Base-by-base conservation (phyloP, 306 rosid species). In the Castanopsis chinensis region DNA sequence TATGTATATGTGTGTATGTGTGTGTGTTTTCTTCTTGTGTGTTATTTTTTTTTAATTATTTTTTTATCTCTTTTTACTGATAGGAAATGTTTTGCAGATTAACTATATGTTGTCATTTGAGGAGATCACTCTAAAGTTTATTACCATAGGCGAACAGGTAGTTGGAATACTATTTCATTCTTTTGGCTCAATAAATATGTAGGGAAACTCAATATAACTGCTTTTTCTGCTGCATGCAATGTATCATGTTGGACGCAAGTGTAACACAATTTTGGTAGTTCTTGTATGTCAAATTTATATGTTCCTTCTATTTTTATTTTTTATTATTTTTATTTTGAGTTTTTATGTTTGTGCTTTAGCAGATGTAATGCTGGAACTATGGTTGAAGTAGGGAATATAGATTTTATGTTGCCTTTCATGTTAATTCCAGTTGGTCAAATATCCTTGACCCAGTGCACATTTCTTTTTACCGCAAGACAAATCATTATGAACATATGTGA, bases 81-180 rank as follows among this genome's bases (percentile, higher is more conserved):
- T 76, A 56, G 57, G 71, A 49, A 76, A 37, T 85, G 55, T 68
- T 72, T 83, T 92, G 97, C 95, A 94, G 99, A 91, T 95, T 80
- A 95, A 87, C 82, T 92, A 87, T 79, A 86, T 95, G 78, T 81
- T 92, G 61, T 92, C 98, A 73, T 95, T 95, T 17, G 98, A 95
- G 89, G 99, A 95, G 88, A 90, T 92, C 85, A 87, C 98, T 77
- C 85, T 95, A 89, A 92, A 92, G 90, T 95, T 95, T 82, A 90
- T 92, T 64, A 85, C 79, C 70, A 97, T 84, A 64, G 85, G 88
- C 58, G 99, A 95, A 82, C 99, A 95, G 97, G 99, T 94, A 87
- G 73, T 84, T 69, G 60, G 79, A 77, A 72, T 65, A 77, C 32
- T 35, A 35, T 59, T 23, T 58, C 67, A 61, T 56, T 60, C 55